Evolutionary conservation across 305 asterid genomes (phyloP).

Genomic region (Fraxinus baroniana): DNA sequence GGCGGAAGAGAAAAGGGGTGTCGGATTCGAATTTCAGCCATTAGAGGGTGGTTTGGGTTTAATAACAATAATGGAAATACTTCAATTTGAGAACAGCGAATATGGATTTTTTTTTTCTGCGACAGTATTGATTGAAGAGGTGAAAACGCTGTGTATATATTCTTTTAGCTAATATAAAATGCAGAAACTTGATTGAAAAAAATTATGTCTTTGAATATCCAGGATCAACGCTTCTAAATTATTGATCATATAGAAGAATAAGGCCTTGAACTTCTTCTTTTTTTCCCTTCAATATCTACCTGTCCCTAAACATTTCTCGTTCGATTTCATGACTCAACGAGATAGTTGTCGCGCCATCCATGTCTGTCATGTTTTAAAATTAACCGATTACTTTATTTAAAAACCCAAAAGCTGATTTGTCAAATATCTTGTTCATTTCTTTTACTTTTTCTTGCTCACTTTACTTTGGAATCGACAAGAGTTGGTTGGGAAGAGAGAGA

Average conservation of each 20-base stretch:
- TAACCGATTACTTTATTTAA: neutral
- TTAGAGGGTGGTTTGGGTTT: slow-evolving; percentile 18
- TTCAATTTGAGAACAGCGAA: neutral
- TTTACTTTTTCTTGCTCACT: too few relatives aligned
- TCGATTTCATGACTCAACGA: neutral
- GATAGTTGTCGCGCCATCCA: neutral
- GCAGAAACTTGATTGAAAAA: too few relatives aligned
- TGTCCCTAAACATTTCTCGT: neutral
- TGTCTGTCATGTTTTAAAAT: too few relatives aligned
- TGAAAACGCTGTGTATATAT: neutral
- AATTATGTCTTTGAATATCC: neutral
- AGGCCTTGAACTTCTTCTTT: neutral
- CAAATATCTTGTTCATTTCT: too few relatives aligned
- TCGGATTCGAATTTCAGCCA: slow-evolving; percentile 54
- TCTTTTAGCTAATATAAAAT: too few relatives aligned
- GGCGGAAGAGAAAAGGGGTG: slow-evolving; percentile 58
- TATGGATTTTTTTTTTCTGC: neutral
- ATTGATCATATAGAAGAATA: neutral
- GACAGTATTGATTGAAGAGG: neutral
- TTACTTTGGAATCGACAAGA: too few relatives aligned
- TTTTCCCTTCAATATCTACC: neutral
- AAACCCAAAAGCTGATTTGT: neutral
- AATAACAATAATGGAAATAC: neutral
- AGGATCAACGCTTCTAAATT: neutral
- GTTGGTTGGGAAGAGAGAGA: neutral